Evolutionary conservation across 192 early-diverging fungal genomes (phyloP).

Genomic region (Tieghemiomyces parasiticus): DNA sequence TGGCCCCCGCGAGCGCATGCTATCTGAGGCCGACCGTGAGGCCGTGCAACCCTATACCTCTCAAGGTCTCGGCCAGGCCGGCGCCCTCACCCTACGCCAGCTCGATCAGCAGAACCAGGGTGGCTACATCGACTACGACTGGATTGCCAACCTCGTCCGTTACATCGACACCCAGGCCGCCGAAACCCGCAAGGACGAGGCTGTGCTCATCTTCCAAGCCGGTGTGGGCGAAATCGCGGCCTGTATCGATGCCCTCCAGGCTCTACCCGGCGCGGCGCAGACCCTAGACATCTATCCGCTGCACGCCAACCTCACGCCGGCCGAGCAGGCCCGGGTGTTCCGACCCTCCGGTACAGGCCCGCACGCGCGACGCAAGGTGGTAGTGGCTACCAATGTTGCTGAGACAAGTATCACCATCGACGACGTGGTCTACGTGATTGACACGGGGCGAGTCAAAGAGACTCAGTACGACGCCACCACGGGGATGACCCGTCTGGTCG

Average conservation of each 20-base stretch:
- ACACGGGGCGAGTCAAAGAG: constrained; percentile 52
- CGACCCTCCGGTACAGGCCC: constrained; percentile 23
- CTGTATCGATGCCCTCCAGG: constrained; percentile 39
- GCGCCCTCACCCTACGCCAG: neutral
- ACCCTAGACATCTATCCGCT: constrained; percentile 34
- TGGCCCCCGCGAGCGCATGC: too few species aligned
- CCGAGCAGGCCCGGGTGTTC: constrained; percentile 36
- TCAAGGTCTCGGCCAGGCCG: neutral
- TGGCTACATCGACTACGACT: constrained; percentile 37
- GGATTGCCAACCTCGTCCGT: constrained; percentile 38
- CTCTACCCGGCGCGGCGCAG: neutral
- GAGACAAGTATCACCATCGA: constrained; percentile 54
- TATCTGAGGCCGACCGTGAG: neutral
- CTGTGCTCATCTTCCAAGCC: constrained; percentile 57
- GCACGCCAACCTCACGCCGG: constrained; percentile 36
- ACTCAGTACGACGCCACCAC: constrained; percentile 32
- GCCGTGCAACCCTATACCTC: neutral
- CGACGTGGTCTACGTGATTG: constrained; percentile 55
- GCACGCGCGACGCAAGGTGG: constrained; percentile 69
- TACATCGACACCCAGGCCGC: constrained; percentile 40
- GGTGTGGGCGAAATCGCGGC: constrained; percentile 58
- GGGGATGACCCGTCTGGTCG: constrained; percentile 42
- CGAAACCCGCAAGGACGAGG: constrained; percentile 27
- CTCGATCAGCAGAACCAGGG: neutral
- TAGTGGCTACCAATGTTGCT: constrained; percentile 83